Base-by-base conservation (phyloP, 2,329 filamentous ascomycete species). In the Colletotrichum aenigma region DNA sequence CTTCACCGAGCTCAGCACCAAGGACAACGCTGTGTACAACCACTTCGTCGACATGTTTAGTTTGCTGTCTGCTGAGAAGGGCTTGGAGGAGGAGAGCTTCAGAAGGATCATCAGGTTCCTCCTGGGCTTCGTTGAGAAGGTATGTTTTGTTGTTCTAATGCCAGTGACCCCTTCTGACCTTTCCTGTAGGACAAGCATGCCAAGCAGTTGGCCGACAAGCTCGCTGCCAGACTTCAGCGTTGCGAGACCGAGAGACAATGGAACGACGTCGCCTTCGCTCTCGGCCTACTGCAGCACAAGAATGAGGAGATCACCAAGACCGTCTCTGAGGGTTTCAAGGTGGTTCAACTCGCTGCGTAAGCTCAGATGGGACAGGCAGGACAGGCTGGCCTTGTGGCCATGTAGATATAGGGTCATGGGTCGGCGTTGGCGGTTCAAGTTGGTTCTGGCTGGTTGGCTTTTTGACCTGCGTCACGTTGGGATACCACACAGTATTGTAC, bases 21-120 rank as follows among this genome's bases (percentile, higher is more conserved):
- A 99, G 88, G 97, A 99, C 84, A 99, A 99, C 82, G 97, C 97
- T 4, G 95, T 99, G 4, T 99, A 99, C 85, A 99, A 99, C 84
- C 96, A 99, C 86, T 99, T 99, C 85, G 96, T 99, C 32, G 97
- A 99, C 83, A 98, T 99, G 95, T 99, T 99, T 85, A 96, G 94
- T 82, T 87, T 98, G 78, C 88, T 99, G 62, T 97, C 95, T 74
- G 94, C 96, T 0, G 96, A 97, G 79, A 91, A 91, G 69, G 91
- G 89, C 34, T 88, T 99, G 78, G 93, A 95, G 12, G 96, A 98
- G 83, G 95, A 98, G 79, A 92, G 94, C 28, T 93, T 99, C 85
- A 93, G 91, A 83, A 91, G 94, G 76, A 96, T 99, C 75, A 90
- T 99, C 78, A 96, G 95, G 82, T 99, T 99, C 86, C 86, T 99